These are phyloP conservation scores for Neoascochyta sp. DNA, from an alignment of 2,329 filamentous ascomycete genomes.

Conservation along the genomic window DNA sequence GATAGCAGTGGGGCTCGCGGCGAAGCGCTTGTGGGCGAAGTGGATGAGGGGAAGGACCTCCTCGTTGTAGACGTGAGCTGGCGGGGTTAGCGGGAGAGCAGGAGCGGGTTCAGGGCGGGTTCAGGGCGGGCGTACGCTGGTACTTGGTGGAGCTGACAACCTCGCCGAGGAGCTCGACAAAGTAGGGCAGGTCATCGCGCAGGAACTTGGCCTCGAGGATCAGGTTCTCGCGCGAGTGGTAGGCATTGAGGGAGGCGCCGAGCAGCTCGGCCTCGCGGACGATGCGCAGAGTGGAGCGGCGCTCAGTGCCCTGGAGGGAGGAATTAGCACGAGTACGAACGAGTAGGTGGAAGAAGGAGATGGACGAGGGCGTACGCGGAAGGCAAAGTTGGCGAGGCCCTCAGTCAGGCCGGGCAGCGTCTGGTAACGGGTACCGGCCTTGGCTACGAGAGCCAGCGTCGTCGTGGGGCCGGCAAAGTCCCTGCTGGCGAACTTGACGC, in stretches of 20 bases:
- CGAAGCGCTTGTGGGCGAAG: conserved; percentile 70
- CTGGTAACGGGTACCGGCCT: conserved; percentile 92
- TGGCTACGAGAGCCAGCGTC: conserved; percentile 85
- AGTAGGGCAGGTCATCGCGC: conserved; percentile 93
- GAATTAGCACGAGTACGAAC: too few relatives aligned
- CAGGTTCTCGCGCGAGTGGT: conserved; percentile 89
- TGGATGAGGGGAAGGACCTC: conserved; percentile 75
- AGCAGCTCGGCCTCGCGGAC: conserved; percentile 93
- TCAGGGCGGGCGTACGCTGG: conserved; percentile 50
- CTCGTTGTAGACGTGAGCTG: conserved; percentile 88
- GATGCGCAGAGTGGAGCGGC: conserved; percentile 87
- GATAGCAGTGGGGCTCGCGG: conserved; percentile 60
- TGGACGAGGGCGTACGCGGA: conserved; percentile 74
- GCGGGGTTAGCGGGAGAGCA: conserved; percentile 5
- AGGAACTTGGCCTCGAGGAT: conserved; percentile 94
- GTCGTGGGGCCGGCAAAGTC: conserved; percentile 85
- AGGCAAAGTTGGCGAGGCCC: conserved; percentile 91
- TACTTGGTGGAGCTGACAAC: conserved; percentile 86
- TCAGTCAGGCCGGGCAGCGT: conserved; percentile 83
- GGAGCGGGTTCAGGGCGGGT: neutral
- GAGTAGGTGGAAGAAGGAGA: too few relatives aligned
- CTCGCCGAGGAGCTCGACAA: conserved; percentile 91
- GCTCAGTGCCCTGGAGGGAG: conserved; percentile 79
- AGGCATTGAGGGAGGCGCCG: conserved; percentile 80
- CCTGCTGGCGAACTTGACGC: conserved; percentile 88